Conservation (phyloP, 192 early-diverging fungal species). For the Podila clonocystis region DNA sequence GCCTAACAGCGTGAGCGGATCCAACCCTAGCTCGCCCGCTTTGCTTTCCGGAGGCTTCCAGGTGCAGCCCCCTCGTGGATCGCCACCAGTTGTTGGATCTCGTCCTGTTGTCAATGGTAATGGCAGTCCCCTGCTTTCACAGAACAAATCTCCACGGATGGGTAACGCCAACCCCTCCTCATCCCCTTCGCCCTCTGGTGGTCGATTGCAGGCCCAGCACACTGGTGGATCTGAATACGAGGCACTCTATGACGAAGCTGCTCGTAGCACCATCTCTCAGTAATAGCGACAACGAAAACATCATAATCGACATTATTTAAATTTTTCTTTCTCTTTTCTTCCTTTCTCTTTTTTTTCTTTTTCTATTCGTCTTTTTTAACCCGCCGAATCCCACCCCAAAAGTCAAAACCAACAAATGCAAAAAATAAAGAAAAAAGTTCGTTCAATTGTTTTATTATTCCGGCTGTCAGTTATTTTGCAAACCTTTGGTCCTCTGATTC, state of each 20-base stretch:
- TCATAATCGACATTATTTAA: not conserved
- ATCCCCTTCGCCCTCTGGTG: not conserved
- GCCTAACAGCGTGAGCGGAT: not conserved
- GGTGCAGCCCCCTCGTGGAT: not conserved
- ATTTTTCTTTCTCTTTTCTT: too few relatives aligned
- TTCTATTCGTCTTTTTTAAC: too few relatives aligned
- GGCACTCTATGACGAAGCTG: constrained; percentile 46
- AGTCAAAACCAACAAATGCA: too few relatives aligned
- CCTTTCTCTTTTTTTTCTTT: too few relatives aligned
- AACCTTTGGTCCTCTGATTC: too few relatives aligned
- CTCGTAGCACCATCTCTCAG: constrained; percentile 44
- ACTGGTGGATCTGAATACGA: constrained; percentile 38
- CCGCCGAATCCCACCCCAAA: too few relatives aligned
- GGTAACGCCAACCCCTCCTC: not conserved
- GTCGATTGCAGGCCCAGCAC: constrained; percentile 16
- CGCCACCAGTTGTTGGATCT: not conserved
- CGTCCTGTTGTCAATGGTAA: not conserved
- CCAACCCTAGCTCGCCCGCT: not conserved
- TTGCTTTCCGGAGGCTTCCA: not conserved
- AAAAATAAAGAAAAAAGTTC: too few relatives aligned
- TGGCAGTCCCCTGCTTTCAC: not conserved
- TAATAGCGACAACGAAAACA: not conserved
- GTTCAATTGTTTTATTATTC: too few relatives aligned
- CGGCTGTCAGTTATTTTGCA: too few relatives aligned
- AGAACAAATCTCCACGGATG: too few relatives aligned